phyloP scores from a whole-genome alignment of 2,329 filamentous ascomycete genomes.

The Ophiostoma novo-ulmi region DNA sequence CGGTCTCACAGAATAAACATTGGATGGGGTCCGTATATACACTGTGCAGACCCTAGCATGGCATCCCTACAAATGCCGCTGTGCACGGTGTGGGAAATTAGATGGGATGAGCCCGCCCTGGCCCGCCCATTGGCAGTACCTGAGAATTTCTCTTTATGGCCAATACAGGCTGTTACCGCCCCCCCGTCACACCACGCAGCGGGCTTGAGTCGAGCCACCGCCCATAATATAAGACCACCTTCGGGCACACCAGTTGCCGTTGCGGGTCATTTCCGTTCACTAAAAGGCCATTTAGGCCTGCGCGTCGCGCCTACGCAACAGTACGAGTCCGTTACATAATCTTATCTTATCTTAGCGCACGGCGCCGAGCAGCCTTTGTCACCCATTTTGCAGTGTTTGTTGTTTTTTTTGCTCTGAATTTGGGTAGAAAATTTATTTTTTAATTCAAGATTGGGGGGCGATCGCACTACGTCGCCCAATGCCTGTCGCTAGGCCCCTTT shows the following conservation, averaged over 20 bases:
- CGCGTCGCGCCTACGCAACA: background rate
- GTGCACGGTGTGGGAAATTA: slow-evolving; percentile 15
- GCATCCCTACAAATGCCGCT: background rate
- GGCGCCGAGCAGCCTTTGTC: background rate
- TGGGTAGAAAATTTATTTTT: background rate
- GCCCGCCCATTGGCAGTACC: background rate
- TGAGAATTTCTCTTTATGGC: background rate
- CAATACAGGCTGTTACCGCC: slow-evolving; percentile 1
- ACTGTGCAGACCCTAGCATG: slow-evolving; percentile 3
- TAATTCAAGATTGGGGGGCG: slow-evolving; percentile 3
- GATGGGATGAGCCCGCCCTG: slow-evolving; percentile 13
- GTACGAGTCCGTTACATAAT: slow-evolving; percentile 3
- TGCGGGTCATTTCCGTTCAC: background rate
- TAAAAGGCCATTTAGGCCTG: background rate
- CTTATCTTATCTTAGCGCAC: slow-evolving; percentile 11
- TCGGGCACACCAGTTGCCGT: background rate
- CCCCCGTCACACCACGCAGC: background rate
- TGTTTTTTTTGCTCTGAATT: background rate
- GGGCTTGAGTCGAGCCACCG: background rate
- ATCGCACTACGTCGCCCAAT: slow-evolving; percentile 13
- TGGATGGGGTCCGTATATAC: background rate
- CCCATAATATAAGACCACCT: background rate
- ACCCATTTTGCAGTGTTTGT: background rate
- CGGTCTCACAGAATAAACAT: slow-evolving; percentile 3
- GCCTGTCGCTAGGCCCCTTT: slow-evolving; percentile 12